Evolutionary conservation across 108 stramenopile genomes (phyloP).

Genomic region (Nitzschia sp.): DNA sequence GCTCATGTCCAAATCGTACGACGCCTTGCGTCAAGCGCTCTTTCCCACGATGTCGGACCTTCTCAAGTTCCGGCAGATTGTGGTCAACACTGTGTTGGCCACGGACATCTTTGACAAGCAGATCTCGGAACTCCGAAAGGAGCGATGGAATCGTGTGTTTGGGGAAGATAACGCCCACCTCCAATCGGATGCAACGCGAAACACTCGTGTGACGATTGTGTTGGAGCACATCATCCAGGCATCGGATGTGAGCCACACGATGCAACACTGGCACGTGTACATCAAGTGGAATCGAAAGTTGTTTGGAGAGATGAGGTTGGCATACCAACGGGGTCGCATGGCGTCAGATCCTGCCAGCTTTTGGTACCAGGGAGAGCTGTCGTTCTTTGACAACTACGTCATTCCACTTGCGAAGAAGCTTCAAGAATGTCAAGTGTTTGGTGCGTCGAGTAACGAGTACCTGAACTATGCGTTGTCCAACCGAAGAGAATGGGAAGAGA

Average conservation of each 20-base stretch:
- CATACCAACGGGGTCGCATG: conserved; percentile 21
- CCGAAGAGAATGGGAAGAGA: not conserved
- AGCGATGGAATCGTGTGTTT: conserved; percentile 46
- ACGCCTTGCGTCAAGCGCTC: conserved; percentile 21
- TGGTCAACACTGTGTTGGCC: conserved; percentile 33
- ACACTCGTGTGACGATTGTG: conserved; percentile 34
- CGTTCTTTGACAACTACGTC: conserved; percentile 47
- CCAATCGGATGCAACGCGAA: not conserved
- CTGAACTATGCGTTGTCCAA: conserved; percentile 33
- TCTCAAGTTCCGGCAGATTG: conserved; percentile 31
- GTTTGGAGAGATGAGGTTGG: conserved; percentile 31
- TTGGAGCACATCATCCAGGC: conserved; percentile 52
- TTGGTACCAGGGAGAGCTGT: conserved; percentile 26
- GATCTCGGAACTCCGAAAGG: conserved; percentile 27
- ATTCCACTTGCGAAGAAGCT: conserved; percentile 39
- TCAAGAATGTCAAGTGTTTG: conserved; percentile 40
- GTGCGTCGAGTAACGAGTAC: conserved; percentile 37
- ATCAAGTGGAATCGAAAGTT: conserved; percentile 43
- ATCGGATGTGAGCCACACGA: conserved; percentile 48
- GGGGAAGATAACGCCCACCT: conserved; percentile 1
- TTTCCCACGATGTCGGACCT: conserved; percentile 23
- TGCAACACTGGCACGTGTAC: conserved; percentile 52
- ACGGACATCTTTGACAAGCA: conserved; percentile 51
- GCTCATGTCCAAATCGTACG: conserved; percentile 28
- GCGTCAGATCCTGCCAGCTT: conserved; percentile 9